Conservation (phyloP, 768 basidiomycete genomes). For the Cantharellus cinnabarinus region DNA sequence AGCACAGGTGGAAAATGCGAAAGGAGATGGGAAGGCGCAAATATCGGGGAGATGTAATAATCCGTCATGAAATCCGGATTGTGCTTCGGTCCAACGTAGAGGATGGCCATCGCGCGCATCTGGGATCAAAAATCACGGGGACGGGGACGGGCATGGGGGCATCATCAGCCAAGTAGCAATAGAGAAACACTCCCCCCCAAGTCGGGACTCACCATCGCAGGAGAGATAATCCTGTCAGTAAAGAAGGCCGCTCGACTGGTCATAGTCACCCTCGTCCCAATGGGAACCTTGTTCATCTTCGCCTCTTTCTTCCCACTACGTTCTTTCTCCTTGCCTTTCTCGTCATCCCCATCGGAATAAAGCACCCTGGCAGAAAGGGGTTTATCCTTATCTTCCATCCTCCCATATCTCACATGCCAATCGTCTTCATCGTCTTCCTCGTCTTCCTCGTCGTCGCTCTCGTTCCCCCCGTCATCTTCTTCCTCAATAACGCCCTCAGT, state of each 20-base stretch:
- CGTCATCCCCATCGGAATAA: conserved; percentile 10
- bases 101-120: conserved; percentile 99
- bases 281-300: conserved; percentile 23
- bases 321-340: conserved; percentile 18
- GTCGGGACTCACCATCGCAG: conserved; percentile 64
- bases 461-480: not conserved
- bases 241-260: conserved; percentile 85
- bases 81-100: conserved; percentile 85
- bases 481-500: not conserved
- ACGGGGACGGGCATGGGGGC: too few species aligned
- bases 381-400: conserved; percentile 46
- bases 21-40: conserved; percentile 63
- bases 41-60: conserved; percentile 89
- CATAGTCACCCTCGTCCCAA: conserved; percentile 85
- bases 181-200: not conserved
- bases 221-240: conserved; percentile 83
- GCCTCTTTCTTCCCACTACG: conserved; percentile 28
- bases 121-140: conserved; percentile 15
- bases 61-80: conserved; percentile 90
- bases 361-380: conserved; percentile 56
- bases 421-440: conserved; percentile 23
- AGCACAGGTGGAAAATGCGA: conserved; percentile 87
- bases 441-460: conserved; percentile 16
- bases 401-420: conserved; percentile 19
- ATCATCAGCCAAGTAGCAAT: too few species aligned